These are phyloP conservation scores for Debaryomyces fabryi DNA, from an alignment of 1,139 yeast genomes.

Conservation along the genomic window DNA sequence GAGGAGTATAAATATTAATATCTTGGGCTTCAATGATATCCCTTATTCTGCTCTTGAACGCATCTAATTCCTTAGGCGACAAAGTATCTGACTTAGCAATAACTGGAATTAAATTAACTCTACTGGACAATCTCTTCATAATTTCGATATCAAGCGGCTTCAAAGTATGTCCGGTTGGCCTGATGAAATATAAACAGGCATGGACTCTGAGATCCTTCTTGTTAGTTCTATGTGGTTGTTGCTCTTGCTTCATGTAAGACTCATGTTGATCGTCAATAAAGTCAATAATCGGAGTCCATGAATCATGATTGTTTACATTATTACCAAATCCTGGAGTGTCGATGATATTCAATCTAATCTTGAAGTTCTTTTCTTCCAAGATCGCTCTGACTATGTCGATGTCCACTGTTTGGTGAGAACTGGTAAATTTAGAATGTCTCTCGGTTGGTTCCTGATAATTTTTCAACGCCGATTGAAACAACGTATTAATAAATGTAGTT, in stretches of 20 bases:
- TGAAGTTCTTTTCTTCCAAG: slow-evolving; percentile 89
- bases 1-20: slow-evolving; percentile 88
- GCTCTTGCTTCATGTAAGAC: slow-evolving; percentile 91
- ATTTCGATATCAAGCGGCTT: slow-evolving; percentile 94
- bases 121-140: slow-evolving; percentile 81
- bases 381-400: slow-evolving; percentile 89
- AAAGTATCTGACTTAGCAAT: slow-evolving; percentile 95
- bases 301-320: slow-evolving; percentile 86
- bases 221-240: slow-evolving; percentile 77
- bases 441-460: slow-evolving; percentile 63
- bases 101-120: slow-evolving; percentile 93
- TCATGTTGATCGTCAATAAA: slow-evolving; percentile 98
- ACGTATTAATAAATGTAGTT: slow-evolving; percentile 91
- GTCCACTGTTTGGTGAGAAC: slow-evolving; percentile 82
- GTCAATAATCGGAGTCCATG: slow-evolving; percentile 93
- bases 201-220: slow-evolving; percentile 90
- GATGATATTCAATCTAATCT: slow-evolving; percentile 79
- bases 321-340: slow-evolving; percentile 99
- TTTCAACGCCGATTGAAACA: slow-evolving; percentile 75
- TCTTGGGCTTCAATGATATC: slow-evolving; percentile 91
- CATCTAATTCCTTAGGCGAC: slow-evolving; percentile 76
- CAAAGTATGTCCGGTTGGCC: slow-evolving; percentile 94
- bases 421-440: slow-evolving; percentile 67
- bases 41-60: slow-evolving; percentile 84
- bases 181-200: slow-evolving; percentile 90